These are phyloP conservation scores for Trichoderma breve DNA, from an alignment of 2,329 filamentous ascomycete genomes.

Conservation along the genomic window DNA sequence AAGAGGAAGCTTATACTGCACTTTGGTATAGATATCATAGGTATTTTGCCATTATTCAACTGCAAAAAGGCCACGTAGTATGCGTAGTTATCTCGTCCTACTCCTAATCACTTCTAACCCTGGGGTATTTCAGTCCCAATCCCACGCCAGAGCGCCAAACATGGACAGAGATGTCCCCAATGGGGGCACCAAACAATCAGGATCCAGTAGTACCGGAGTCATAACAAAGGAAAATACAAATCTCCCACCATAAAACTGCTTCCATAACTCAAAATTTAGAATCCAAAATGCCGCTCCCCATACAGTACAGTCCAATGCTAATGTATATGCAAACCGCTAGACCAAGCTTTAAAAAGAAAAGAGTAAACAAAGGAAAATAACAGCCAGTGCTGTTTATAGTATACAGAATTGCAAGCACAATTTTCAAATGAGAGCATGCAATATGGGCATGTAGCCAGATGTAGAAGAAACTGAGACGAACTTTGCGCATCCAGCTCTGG, in stretches of 20 bases:
- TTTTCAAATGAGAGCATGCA: background rate
- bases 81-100: background rate
- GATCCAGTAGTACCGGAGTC: background rate
- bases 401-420: background rate
- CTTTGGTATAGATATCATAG: background rate
- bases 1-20: background rate
- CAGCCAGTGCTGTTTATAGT: background rate
- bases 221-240: background rate
- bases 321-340: conserved; percentile 13
- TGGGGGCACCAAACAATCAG: conserved; percentile 1
- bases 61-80: background rate
- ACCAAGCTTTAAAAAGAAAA: background rate
- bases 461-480: background rate
- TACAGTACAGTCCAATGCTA: conserved; percentile 13
- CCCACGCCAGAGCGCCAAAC: conserved; percentile 9
- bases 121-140: conserved; percentile 15
- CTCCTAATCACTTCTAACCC: background rate
- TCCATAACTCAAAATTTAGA: background rate
- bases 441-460: background rate
- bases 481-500: background rate
- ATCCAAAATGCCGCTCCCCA: background rate
- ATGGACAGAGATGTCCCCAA: conserved; percentile 12
- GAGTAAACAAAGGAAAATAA: background rate
- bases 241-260: background rate
- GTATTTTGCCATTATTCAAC: background rate